Evolutionary conservation across 2,329 filamentous ascomycete species (phyloP), one percentile per base, ranked within the genome.

Genomic region (Aspergillus amoenus): DNA sequence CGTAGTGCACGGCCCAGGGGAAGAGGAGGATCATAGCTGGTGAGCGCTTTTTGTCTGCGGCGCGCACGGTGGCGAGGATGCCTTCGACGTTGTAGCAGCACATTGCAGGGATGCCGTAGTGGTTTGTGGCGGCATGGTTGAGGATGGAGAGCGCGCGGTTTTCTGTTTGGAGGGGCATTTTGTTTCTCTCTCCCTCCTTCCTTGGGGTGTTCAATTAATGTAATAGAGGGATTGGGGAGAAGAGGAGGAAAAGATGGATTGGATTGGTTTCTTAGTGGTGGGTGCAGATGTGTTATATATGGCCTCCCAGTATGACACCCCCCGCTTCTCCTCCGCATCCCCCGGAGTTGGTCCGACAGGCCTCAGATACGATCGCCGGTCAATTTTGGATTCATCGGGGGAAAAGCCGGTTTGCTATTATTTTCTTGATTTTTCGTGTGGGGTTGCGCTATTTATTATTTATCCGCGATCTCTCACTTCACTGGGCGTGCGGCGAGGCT

Each of bases 21-120:
- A 91, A 90, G 63, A 90, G 83, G 24, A 88, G 84, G 64, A 90
- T 84, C 78, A 90, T 89, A 58, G 86, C 81, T 0, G 88, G 87
- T 0, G 87, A 87, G 46, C 78, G 78, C 60, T 87, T 87, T 24
- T 82, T 81, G 74, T 90, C 87, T 58, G 88, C 88, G 8, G 88
- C 88, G 63, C 82, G 82, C 46, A 90, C 84, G 3, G 84, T 86
- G 2, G 86, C 87, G 24, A 90, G 77, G 62, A 91, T 86, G 47
- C 84, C 84, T 75, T 91, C 88, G 57, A 90, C 76, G 68, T 90
- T 88, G 79, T 90, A 88, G 68, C 76, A 79, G 79, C 84, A 86
- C 78, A 84, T 85, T 61, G 80, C 82, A 3, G 84, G 80, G 27
- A 87, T 81, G 44, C 81, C 84, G 63, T 87, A 87, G 39, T 81